A percentile compares a stretch with the other conserved stretches of the same genome.
phyloP scores from a whole-genome alignment of 1,139 yeast genomes.

The Komagataea norvegica region DNA sequence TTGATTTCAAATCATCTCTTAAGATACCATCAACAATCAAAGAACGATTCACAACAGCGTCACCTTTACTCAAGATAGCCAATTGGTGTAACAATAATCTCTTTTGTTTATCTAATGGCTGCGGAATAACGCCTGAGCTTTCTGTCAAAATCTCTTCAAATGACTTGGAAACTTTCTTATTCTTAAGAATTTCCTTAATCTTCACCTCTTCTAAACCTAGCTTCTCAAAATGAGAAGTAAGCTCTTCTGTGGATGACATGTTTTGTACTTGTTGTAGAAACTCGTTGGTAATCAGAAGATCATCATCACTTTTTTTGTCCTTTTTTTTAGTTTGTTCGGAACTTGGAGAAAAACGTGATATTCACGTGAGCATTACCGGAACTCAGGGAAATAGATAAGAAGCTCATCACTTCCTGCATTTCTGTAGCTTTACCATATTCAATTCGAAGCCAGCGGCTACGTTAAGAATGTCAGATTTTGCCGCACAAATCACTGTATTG shows the following conservation, averaged over 20 bases:
- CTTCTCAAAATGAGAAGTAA: conserved; percentile 44
- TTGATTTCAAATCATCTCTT: conserved; percentile 58
- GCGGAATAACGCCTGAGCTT: conserved; percentile 29
- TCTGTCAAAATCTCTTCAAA: conserved; percentile 54
- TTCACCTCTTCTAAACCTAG: conserved; percentile 72
- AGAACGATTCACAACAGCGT: conserved; percentile 37
- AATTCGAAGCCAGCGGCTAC: too few relatives aligned
- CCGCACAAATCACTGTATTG: background rate
- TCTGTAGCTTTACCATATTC: too few relatives aligned
- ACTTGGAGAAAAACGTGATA: too few relatives aligned
- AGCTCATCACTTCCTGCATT: too few relatives aligned
- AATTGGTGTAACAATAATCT: conserved; percentile 68
- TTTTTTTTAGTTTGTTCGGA: conserved; percentile 2
- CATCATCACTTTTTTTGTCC: background rate
- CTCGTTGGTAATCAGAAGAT: too few relatives aligned
- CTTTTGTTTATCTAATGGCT: conserved; percentile 43
- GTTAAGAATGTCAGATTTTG: too few relatives aligned
- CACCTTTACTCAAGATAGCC: conserved; percentile 59
- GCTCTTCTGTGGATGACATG: conserved; percentile 36
- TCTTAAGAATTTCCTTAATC: conserved; percentile 70
- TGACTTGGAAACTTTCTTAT: conserved; percentile 75
- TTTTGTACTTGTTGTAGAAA: too few relatives aligned
- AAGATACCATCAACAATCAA: conserved; percentile 57
- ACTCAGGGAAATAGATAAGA: too few relatives aligned
- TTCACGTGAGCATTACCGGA: too few relatives aligned